Evolutionary conservation across 768 basidiomycete genomes (phyloP), one percentile per base, ranked within the genome.

Genomic region (Paxillus involutus): DNA sequence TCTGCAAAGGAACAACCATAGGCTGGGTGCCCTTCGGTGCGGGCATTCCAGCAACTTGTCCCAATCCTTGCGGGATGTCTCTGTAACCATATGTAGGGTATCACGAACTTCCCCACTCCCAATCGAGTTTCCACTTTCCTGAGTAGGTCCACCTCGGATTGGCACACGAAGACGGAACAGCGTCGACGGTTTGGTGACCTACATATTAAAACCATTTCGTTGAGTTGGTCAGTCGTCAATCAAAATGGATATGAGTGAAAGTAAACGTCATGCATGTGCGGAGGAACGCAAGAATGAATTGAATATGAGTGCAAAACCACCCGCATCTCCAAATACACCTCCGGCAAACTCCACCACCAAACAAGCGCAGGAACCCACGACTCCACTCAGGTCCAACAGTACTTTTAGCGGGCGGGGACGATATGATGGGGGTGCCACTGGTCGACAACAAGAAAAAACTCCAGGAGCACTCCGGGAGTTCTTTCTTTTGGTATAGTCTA

Each of bases 311-410:
- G 33, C 33, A 11, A 11, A 33, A 33, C 47, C 13, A 73, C 66
- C 72, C 98, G 96, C 58, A 98, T 80, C 67, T 93, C 87, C 32
- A 98, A 76, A 73, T 96, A 98, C 8, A 94, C 96, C 67, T 95
- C 92, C 10, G 94, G 91, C 7, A 97, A 79, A 46, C 77, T 72
- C 35, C 94, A 98, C 98, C 57, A 97, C 75, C 47, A 96, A 81
- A 58, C 84, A 84, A 98, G 77, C 17, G 94, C 94, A 49, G 93
- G 84, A 6, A 95, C 85, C 24, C 88, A 89, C 10, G 91, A 89
- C 70, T 98, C 95, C 93, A n/a, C 86, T 81, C 16, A 86, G 89
- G 70, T 92, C 90, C 29, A 94, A 69, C 57, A 94, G 78, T 51
- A 94, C 73, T 65, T 91, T 91, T 50, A 85, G 74, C 6, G 88